Conservation (phyloP, 2,329 filamentous ascomycete genomes). For the Fusarium hostae region DNA sequence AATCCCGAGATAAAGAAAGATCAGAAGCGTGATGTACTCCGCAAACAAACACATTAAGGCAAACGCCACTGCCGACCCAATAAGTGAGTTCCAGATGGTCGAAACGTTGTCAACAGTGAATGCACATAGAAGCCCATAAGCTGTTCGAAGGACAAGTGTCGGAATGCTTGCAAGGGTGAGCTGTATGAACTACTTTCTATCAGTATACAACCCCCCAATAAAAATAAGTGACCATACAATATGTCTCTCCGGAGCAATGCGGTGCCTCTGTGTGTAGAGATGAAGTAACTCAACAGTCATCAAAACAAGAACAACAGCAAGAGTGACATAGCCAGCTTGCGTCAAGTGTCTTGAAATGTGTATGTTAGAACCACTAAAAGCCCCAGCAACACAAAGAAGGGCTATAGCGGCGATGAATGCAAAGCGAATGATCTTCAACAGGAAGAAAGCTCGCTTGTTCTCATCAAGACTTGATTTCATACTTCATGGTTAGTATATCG, state of each 20-base stretch:
- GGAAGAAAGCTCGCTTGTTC: background rate
- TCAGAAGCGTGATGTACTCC: background rate
- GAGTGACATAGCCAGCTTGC: background rate
- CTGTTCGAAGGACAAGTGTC: background rate
- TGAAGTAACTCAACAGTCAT: background rate
- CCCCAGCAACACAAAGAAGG: background rate
- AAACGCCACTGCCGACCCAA: background rate
- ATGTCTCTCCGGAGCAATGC: background rate
- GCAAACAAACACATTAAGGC: background rate
- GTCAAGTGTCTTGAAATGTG: background rate
- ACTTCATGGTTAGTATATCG: background rate
- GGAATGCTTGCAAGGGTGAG: background rate
- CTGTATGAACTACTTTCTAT: background rate
- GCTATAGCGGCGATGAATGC: background rate
- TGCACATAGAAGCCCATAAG: background rate
- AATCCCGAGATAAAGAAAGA: background rate
- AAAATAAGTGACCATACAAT: background rate
- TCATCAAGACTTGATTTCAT: background rate
- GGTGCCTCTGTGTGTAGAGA: background rate
- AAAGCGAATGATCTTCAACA: background rate
- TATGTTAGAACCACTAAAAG: background rate
- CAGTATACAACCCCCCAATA: rapidly evolving
- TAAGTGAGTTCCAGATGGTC: background rate
- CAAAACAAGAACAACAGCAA: background rate
- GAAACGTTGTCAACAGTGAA: rapidly evolving